A percentile compares a stretch with the other conserved stretches of the same genome.
Evolutionary conservation across 208 protist species (phyloP).

Genomic region (Polymyxa betae): DNA sequence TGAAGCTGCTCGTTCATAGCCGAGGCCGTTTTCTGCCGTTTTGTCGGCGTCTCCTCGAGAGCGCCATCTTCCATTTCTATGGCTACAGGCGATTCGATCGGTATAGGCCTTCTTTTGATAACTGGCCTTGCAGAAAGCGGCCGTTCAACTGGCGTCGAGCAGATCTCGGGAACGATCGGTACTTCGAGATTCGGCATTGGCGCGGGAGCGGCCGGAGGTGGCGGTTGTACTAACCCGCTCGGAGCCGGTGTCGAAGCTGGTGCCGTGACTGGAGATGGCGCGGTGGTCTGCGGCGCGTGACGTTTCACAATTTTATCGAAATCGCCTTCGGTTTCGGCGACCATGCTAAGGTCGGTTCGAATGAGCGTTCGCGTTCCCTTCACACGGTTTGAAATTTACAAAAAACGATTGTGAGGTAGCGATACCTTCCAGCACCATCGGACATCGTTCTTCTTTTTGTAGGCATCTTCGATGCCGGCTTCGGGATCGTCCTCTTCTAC

Average conservation of each 20-base stretch:
- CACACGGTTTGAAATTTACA: neutral
- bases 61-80: conserved; percentile 24
- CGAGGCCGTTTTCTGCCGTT: neutral
- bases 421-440: conserved; percentile 20
- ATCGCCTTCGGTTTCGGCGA: conserved; percentile 32
- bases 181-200: neutral
- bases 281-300: neutral
- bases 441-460: conserved; percentile 53
- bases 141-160: neutral
- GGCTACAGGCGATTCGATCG: neutral
- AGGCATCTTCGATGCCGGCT: conserved; percentile 16
- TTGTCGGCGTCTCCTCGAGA: neutral
- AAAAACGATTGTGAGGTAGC: too few relatives aligned
- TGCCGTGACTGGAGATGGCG: neutral
- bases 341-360: neutral
- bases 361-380: neutral
- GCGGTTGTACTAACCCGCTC: neutral
- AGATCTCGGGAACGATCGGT: neutral
- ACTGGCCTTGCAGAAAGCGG: neutral
- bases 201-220: neutral
- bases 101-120: neutral
- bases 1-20: conserved; percentile 5
- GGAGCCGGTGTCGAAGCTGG: neutral
- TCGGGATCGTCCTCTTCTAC: conserved; percentile 18
- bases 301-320: neutral